These are phyloP conservation scores for Chaetomium fimeti DNA, from an alignment of 495 filamentous ascomycete genomes.

Conservation along the genomic window DNA sequence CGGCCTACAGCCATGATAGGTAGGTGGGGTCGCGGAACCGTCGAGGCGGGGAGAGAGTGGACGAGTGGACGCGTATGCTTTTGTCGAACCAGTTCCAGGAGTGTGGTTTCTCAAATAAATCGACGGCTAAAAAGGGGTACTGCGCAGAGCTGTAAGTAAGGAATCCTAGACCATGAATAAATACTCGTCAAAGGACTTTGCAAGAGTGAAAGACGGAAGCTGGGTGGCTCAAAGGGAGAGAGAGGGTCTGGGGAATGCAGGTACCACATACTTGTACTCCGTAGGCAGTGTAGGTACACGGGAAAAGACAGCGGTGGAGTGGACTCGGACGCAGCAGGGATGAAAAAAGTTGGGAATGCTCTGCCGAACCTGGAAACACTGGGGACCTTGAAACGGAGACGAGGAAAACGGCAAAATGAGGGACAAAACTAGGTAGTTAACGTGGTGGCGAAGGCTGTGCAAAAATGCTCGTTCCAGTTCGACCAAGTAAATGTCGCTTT, in stretches of 20 bases:
- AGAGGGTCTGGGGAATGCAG: neutral
- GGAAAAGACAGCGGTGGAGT: conserved; percentile 6
- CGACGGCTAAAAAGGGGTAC: neutral
- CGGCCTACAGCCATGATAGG: conserved; percentile 31
- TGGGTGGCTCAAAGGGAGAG: neutral
- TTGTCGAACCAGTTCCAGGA: neutral
- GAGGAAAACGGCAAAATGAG: neutral
- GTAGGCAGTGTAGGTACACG: too few species aligned
- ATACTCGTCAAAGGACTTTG: neutral
- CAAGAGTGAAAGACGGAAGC: neutral
- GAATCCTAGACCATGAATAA: neutral
- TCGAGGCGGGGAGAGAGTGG: neutral
- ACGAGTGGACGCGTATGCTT: neutral
- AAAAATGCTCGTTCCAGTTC: neutral
- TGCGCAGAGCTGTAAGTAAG: neutral
- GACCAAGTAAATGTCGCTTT: neutral
- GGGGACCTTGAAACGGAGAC: neutral
- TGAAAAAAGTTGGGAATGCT: neutral
- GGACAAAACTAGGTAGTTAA: neutral
- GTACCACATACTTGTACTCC: neutral
- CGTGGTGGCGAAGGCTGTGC: neutral
- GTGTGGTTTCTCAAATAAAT: neutral
- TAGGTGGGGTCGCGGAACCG: neutral
- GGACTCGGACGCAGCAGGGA: conserved; percentile 6
- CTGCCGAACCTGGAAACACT: neutral